phyloP scores from a whole-genome alignment of 2,329 filamentous ascomycete species.

The Penicillium sp. region DNA sequence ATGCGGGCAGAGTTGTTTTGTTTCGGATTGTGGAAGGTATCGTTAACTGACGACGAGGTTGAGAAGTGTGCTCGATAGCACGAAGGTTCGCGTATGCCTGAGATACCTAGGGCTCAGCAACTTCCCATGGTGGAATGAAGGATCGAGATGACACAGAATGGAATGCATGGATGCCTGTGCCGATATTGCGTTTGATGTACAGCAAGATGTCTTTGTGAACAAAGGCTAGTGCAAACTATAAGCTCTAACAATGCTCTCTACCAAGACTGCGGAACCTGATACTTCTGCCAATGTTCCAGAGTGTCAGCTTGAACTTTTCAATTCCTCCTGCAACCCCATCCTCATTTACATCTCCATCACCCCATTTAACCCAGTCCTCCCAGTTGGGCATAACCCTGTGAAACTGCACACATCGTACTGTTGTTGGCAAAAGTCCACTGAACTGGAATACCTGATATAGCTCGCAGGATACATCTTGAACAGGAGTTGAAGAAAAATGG shows the following conservation, averaged over 20 bases:
- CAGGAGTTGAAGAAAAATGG: constrained; percentile 1
- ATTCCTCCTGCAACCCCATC: constrained; percentile 29
- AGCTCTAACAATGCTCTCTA: not conserved
- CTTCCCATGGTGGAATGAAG: no score
- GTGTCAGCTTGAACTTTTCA: constrained; percentile 33
- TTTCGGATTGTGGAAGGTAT: no score
- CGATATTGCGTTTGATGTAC: no score
- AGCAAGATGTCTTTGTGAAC: no score
- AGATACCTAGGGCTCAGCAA: no score
- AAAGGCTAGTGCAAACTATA: not conserved
- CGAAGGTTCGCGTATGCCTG: no score
- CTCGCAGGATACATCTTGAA: not conserved
- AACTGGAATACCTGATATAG: constrained; percentile 14
- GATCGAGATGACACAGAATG: no score
- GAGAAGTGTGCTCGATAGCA: no score
- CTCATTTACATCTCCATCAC: constrained; percentile 27
- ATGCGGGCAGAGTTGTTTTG: no score
- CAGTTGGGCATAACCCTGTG: constrained; percentile 29
- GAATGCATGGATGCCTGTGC: no score
- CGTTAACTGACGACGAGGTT: no score
- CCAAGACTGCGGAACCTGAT: constrained; percentile 3
- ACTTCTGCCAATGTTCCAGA: constrained; percentile 23
- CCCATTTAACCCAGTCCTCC: constrained; percentile 25
- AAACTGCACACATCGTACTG: constrained; percentile 5
- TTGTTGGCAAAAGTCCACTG: constrained; percentile 14